Evolutionary conservation across 1,284 basidiomycete species (phyloP).

Genomic region (Cerrena zonata): DNA sequence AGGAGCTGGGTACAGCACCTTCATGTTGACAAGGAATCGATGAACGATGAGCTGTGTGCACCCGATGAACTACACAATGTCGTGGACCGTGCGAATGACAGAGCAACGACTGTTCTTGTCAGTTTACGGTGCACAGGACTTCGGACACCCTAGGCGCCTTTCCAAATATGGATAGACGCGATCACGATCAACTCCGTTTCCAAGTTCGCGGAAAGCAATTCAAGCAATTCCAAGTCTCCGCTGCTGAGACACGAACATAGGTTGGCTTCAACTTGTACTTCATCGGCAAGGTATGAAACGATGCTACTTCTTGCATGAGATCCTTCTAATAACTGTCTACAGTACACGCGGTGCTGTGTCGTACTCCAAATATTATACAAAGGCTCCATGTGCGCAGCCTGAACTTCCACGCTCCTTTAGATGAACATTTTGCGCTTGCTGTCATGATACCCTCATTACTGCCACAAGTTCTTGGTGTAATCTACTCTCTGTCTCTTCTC

Average conservation of each 20-base stretch:
- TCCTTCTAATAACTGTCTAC: background rate
- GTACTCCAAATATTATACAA: background rate
- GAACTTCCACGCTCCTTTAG: background rate
- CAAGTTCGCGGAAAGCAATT: background rate
- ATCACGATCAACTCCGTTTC: background rate
- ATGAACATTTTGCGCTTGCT: background rate
- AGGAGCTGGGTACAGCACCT: slow-evolving; percentile 58
- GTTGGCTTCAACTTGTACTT: too few relatives aligned
- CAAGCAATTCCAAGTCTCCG: background rate
- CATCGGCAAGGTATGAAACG: too few relatives aligned
- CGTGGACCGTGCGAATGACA: background rate
- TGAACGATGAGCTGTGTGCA: background rate
- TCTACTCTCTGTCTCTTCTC: slow-evolving; percentile 5
- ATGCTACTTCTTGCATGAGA: too few relatives aligned
- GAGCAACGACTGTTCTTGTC: background rate
- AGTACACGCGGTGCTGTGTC: background rate
- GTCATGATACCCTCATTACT: background rate
- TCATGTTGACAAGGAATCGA: slow-evolving; percentile 34
- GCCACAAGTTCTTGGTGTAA: background rate
- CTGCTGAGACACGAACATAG: too few relatives aligned
- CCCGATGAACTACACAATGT: background rate
- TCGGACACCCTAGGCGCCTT: background rate
- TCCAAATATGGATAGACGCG: background rate
- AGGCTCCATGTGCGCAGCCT: background rate
- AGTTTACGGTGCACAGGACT: background rate